Conservation (phyloP, 805 yeast species). For the Zygosaccharomyces lentus region DNA sequence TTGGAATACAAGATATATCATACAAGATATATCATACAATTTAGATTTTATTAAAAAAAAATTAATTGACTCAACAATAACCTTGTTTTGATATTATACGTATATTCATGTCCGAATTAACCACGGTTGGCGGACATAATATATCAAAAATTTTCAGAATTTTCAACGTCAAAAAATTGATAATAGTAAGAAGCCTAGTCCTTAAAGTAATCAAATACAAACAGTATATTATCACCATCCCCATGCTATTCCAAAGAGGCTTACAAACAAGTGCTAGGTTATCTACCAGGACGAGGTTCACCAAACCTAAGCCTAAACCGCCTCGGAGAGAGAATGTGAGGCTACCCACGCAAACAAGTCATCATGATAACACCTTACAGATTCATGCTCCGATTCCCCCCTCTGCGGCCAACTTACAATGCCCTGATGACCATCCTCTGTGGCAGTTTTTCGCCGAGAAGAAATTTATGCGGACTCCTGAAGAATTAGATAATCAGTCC, state of each 20-base stretch:
- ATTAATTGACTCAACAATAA: no score
- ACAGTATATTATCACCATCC: not conserved
- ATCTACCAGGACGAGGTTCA: conserved; percentile 41
- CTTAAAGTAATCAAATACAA: not conserved
- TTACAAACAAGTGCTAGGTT: conserved; percentile 37
- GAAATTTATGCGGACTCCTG: conserved; percentile 54
- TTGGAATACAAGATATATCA: no score
- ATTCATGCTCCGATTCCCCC: conserved; percentile 85
- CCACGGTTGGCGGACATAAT: not conserved
- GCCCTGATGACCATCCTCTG: conserved; percentile 83
- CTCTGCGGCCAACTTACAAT: conserved; percentile 63
- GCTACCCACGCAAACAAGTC: conserved; percentile 27
- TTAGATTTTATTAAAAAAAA: no score
- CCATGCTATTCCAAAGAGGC: conserved; percentile 18
- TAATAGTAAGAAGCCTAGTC: not conserved
- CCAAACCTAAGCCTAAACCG: conserved; percentile 34
- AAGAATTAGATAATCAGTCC: conserved; percentile 51
- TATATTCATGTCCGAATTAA: not conserved
- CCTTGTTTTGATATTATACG: no score
- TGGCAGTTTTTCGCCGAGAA: conserved; percentile 84
- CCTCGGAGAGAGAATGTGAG: conserved; percentile 22
- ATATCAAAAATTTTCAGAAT: not conserved
- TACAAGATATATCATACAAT: no score
- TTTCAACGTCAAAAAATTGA: not conserved
- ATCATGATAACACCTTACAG: conserved; percentile 37